A percentile compares a stretch with the other conserved stretches of the same genome.
These are phyloP conservation scores for Cymodocea nodosa DNA, from an alignment of 116 monocot genomes.

Conservation along the genomic window DNA sequence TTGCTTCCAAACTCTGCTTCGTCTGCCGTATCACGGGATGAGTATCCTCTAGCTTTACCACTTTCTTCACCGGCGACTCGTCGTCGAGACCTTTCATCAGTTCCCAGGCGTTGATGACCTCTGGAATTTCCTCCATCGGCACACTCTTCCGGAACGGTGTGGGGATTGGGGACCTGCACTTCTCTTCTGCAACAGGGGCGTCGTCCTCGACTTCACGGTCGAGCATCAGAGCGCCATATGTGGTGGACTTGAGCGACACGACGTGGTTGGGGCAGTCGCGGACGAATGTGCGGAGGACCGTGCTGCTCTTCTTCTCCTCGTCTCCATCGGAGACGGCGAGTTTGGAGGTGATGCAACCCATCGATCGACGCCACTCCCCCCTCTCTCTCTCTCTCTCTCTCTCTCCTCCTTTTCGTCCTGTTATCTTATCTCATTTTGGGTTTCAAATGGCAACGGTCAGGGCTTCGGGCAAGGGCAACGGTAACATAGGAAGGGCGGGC, in stretches of 20 bases:
- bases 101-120: conserved; percentile 65
- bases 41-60: background rate
- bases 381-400: background rate
- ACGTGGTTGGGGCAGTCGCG: conserved; percentile 26
- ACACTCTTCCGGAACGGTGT: conserved; percentile 18
- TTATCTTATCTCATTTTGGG: background rate
- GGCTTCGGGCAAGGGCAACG: background rate
- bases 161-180: conserved; percentile 2
- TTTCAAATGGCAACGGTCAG: conserved; percentile 4
- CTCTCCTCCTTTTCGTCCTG: background rate
- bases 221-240: conserved; percentile 64
- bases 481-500: background rate
- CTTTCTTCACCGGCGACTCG: conserved; percentile 20
- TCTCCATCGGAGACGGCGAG: conserved; percentile 17
- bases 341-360: conserved; percentile 76
- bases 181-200: conserved; percentile 1
- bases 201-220: conserved; percentile 11
- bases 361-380: background rate
- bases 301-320: background rate
- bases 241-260: conserved; percentile 73
- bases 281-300: conserved; percentile 2
- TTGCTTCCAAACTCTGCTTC: background rate
- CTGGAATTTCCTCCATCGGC: conserved; percentile 20
- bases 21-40: conserved; percentile 1
- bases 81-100: conserved; percentile 48